These are phyloP conservation scores for Daedaleopsis sinensis DNA, from an alignment of 768 basidiomycete species.

Conservation along the genomic window DNA sequence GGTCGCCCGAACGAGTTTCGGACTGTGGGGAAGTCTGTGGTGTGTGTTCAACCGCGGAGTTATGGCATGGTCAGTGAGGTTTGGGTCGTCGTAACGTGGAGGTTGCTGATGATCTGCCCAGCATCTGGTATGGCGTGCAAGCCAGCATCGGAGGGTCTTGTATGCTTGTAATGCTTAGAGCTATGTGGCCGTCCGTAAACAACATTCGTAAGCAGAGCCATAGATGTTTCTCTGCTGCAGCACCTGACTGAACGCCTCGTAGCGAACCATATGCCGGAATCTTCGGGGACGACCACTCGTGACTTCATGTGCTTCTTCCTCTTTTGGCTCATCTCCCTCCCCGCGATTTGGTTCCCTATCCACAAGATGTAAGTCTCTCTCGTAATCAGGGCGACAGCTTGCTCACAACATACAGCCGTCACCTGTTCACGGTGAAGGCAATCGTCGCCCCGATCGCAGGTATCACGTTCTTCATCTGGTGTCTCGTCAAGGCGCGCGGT, in stretches of 20 bases:
- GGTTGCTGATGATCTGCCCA: slow-evolving; percentile 24
- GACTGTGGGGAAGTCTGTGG: slow-evolving; percentile 79
- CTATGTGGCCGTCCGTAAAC: slow-evolving; percentile 77
- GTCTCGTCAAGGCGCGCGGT: slow-evolving; percentile 75
- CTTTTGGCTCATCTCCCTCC: slow-evolving; percentile 82
- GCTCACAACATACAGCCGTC: slow-evolving; percentile 47
- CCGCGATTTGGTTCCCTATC: slow-evolving; percentile 81
- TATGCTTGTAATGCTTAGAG: slow-evolving; percentile 70
- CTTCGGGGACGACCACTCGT: slow-evolving; percentile 73
- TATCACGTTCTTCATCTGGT: slow-evolving; percentile 76
- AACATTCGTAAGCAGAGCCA: slow-evolving; percentile 53
- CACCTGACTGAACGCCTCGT: background rate
- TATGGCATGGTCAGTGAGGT: slow-evolving; percentile 63
- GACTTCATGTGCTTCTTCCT: slow-evolving; percentile 85
- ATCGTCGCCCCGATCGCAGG: slow-evolving; percentile 72
- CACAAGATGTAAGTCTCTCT: slow-evolving; percentile 65
- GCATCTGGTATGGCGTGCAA: slow-evolving; percentile 80
- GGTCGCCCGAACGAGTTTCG: slow-evolving; percentile 76
- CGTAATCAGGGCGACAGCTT: slow-evolving; percentile 8
- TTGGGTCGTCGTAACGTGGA: background rate
- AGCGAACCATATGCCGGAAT: slow-evolving; percentile 75
- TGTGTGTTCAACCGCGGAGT: slow-evolving; percentile 75
- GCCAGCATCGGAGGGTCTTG: slow-evolving; percentile 84
- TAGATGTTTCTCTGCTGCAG: slow-evolving; percentile 9
- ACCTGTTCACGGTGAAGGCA: slow-evolving; percentile 81